Evolutionary conservation across 1,139 yeast genomes (phyloP), one percentile per base, ranked within the genome.

Genomic region (Suhomyces bokatorum): DNA sequence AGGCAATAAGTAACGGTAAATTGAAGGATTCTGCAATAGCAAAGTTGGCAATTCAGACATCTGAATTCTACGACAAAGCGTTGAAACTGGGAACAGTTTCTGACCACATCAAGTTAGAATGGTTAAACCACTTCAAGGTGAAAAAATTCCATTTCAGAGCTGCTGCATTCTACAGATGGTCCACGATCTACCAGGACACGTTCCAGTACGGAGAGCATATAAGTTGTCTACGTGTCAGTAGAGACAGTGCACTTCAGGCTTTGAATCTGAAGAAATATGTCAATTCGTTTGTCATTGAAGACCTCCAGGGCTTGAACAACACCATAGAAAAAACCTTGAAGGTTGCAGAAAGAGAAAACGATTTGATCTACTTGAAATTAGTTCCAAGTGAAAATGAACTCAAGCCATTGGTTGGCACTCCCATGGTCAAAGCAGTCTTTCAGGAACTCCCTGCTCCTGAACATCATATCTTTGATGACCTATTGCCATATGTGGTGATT

Each of bases 311-410:
- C 0, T 73, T 85, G 16, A 53, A 62, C 2, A 62, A 61, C 2
- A 73, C 75, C 6, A 70, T 87, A 0, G 58, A 64, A 5, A 71
- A 70, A 1, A 69, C 75, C 2, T 60, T 84, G n/a, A 64, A 69
- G 13, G 68, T 77, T 1, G 81, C 91, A 0, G 90, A 86, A 53
- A 77, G 82, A 54, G 97, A 90, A 52, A 90, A 90, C 58, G 93
- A 88, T 57, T 70, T 89, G 55, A 82, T 90, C 5, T 88, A 88
- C 62, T 64, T 87, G 37, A 83, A 85, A 50, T 64, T 71, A 1
- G 82, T 89, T 0, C 95, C 96, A 0, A 57, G 58, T 0, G 62
- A 59, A 3, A 51, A 63, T 0, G 70, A 73, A 2, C 56, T 83
- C 5, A 69, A 80, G 1, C 59, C 69, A 0, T 67, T 84, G 4